Conservation (phyloP, 139 green algal species). For the Closterium sp. region DNA sequence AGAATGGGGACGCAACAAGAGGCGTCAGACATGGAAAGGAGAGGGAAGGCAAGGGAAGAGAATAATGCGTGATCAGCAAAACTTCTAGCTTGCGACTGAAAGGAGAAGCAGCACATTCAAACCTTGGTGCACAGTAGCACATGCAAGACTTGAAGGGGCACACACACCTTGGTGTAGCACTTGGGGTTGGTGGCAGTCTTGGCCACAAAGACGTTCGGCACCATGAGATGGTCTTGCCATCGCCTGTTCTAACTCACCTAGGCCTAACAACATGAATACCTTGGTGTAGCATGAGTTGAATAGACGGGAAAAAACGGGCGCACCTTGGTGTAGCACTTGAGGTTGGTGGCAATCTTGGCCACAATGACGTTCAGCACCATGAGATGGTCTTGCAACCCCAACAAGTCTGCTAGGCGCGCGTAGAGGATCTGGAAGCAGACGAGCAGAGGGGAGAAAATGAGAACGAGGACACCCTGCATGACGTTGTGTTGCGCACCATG, state of each 20-base stretch:
- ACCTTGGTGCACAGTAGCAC: too few relatives aligned
- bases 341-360: conserved; percentile 85
- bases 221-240: conserved; percentile 84
- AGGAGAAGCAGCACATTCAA: too few relatives aligned
- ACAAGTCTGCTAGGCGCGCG: conserved; percentile 69
- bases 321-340: conserved; percentile 64
- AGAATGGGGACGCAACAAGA: too few relatives aligned
- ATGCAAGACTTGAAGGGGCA: too few relatives aligned
- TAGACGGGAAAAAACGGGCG: background rate
- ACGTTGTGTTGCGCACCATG: too few relatives aligned
- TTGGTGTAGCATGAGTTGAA: conserved; percentile 57
- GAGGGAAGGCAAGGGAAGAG: background rate
- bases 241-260: too few relatives aligned
- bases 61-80: too few relatives aligned
- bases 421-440: conserved; percentile 64
- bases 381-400: conserved; percentile 82
- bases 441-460: background rate
- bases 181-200: conserved; percentile 91
- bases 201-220: conserved; percentile 82
- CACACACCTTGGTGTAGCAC: conserved; percentile 49
- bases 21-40: background rate
- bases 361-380: conserved; percentile 87
- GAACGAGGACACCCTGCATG: too few relatives aligned
- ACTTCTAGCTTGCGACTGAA: too few relatives aligned
- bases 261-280: too few relatives aligned